Percentiles rank a stretch among this genome's conserved stretches.
Evolutionary conservation across 257 asterid genomes (phyloP).

Genomic region (Rauvolfia tetraphylla): DNA sequence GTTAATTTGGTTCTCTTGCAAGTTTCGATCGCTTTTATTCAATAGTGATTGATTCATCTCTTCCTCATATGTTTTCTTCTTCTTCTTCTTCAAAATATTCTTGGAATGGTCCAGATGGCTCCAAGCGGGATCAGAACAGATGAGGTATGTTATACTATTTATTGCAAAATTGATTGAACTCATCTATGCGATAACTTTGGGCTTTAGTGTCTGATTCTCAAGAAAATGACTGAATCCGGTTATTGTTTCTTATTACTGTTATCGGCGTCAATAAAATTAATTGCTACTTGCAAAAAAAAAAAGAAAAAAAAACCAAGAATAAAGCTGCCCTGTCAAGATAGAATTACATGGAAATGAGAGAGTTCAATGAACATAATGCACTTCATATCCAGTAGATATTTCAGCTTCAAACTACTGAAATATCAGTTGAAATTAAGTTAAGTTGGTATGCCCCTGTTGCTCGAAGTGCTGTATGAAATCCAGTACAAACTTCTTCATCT

Average conservation of each 20-base stretch:
- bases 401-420: not conserved
- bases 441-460: not conserved
- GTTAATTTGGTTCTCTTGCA: not conserved
- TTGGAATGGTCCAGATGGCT: conserved; percentile 57
- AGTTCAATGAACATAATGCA: too few relatives aligned
- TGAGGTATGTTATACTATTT: conserved; percentile 52
- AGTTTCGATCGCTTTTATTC: not conserved
- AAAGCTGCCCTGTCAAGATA: not conserved
- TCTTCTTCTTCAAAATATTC: conserved; percentile 9
- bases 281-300: not conserved
- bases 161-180: not conserved
- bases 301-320: not conserved
- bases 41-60: not conserved
- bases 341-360: not conserved
- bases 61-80: not conserved
- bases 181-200: not conserved
- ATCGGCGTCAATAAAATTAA: not conserved
- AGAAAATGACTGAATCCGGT: conserved; percentile 1
- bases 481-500: not conserved
- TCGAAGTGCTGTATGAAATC: too few relatives aligned
- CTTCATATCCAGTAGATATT: not conserved
- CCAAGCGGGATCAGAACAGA: conserved; percentile 89
- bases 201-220: not conserved
- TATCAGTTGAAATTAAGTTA: not conserved
- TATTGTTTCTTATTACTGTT: not conserved